These are phyloP conservation scores for Lepidopterella palustris DNA, from an alignment of 495 filamentous ascomycete species.

Conservation along the genomic window DNA sequence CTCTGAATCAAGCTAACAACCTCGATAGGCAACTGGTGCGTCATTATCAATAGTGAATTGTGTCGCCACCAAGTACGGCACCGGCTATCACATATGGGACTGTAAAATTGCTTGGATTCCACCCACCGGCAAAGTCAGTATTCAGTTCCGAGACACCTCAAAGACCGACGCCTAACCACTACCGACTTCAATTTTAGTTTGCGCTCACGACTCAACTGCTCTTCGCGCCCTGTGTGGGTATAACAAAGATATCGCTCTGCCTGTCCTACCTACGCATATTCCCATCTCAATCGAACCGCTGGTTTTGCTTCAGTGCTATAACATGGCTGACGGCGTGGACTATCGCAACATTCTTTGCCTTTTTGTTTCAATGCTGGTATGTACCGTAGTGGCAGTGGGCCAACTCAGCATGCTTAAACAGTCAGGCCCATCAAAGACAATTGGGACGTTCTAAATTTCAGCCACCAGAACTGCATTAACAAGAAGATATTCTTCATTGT, in stretches of 20 bases:
- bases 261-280: conserved; percentile 1
- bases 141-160: no score
- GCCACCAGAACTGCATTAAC: neutral
- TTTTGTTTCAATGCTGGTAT: conserved; percentile 1
- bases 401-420: neutral
- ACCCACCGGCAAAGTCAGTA: neutral
- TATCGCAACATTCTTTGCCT: neutral
- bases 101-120: neutral
- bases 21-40: no score
- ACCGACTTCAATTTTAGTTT: neutral
- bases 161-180: no score
- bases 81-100: neutral
- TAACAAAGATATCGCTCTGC: conserved; percentile 3
- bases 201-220: neutral
- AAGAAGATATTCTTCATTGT: neutral
- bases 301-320: neutral
- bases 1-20: no score
- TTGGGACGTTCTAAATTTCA: neutral
- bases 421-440: neutral
- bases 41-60: no score
- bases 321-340: neutral
- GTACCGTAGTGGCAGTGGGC: neutral
- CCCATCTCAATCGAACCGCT: neutral
- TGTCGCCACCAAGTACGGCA: neutral
- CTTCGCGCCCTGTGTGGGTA: neutral